phyloP scores from a whole-genome alignment of 768 basidiomycete genomes.

The Lactarius sp. region DNA sequence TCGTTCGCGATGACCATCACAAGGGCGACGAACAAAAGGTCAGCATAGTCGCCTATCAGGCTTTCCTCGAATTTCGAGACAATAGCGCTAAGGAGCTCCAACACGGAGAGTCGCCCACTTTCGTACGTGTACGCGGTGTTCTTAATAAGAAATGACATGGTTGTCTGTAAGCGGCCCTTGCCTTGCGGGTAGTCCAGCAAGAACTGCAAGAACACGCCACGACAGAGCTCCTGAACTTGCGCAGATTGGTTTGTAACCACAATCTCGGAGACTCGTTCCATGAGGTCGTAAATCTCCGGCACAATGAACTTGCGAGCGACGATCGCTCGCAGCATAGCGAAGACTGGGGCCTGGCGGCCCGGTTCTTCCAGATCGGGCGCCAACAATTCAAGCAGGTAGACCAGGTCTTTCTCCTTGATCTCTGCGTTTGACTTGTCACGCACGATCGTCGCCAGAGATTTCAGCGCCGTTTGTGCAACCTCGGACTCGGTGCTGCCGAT shows the following conservation, averaged over 20 bases:
- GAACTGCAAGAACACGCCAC: constrained; percentile 87
- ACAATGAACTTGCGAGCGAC: constrained; percentile 89
- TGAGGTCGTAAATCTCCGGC: constrained; percentile 94
- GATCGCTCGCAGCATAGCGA: constrained; percentile 85
- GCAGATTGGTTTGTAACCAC: constrained; percentile 91
- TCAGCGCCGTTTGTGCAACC: constrained; percentile 81
- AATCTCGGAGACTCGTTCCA: constrained; percentile 88
- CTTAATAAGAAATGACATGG: constrained; percentile 87
- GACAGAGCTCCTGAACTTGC: constrained; percentile 87
- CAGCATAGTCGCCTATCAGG: constrained; percentile 73
- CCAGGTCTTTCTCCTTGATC: constrained; percentile 84
- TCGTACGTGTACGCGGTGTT: constrained; percentile 90
- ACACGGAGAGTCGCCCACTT: constrained; percentile 86
- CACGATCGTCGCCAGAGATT: constrained; percentile 79
- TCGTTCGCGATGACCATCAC: constrained; percentile 95
- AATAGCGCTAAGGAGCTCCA: constrained; percentile 86
- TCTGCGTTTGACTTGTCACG: constrained; percentile 81
- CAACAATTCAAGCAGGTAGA: constrained; percentile 81
- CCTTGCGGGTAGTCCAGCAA: constrained; percentile 97
- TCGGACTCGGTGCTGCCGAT: constrained; percentile 87
- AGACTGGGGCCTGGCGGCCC: constrained; percentile 76
- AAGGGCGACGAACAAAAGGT: constrained; percentile 85
- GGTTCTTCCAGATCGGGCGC: constrained; percentile 90
- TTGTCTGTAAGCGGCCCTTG: constrained; percentile 78
- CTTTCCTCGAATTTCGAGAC: constrained; percentile 76